Conservation (phyloP, 768 basidiomycete species). For the Suillus variegatus region DNA sequence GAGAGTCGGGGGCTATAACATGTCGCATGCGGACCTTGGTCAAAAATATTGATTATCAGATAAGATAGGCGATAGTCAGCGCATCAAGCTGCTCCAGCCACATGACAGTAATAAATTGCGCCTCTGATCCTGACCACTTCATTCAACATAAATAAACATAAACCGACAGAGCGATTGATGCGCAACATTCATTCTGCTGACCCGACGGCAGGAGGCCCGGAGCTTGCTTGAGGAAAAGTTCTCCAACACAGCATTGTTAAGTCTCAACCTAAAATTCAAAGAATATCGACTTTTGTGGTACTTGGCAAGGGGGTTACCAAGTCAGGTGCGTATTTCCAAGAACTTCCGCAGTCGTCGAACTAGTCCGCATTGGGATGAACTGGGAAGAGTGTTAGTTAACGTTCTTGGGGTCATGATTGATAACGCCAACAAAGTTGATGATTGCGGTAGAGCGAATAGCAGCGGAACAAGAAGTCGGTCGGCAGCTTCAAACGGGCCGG, state of each 20-base stretch:
- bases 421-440: neutral
- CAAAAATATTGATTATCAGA: neutral
- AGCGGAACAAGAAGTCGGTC: neutral
- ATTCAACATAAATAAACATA: neutral
- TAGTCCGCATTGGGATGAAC: neutral
- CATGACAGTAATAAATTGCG: neutral
- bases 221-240: neutral
- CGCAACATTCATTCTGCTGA: no score
- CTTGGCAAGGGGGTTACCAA: neutral
- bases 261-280: neutral
- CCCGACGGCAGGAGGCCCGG: no score
- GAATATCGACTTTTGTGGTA: neutral
- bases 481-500: neutral
- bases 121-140: neutral
- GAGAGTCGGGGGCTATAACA: neutral
- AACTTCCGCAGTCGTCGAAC: neutral
- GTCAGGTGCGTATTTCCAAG: neutral
- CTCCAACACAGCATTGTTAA: neutral
- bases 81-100: conserved; percentile 1
- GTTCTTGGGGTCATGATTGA: neutral
- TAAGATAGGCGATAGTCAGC: neutral
- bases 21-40: neutral
- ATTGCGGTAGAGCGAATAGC: conserved; percentile 1
- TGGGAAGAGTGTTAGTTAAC: neutral
- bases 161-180: neutral